phyloP scores from a whole-genome alignment of 2,329 filamentous ascomycete species.

The Claviceps africana region DNA sequence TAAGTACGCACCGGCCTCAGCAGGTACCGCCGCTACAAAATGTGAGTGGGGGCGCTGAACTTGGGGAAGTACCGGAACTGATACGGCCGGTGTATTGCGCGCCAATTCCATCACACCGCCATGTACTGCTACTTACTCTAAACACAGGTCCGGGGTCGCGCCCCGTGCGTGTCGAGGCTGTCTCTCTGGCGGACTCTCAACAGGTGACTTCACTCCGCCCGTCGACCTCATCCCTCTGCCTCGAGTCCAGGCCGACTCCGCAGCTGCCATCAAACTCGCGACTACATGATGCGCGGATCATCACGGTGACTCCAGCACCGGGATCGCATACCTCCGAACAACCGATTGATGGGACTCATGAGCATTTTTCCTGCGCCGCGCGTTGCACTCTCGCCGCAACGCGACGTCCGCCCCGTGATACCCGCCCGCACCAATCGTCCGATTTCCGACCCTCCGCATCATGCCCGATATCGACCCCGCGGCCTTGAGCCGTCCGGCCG shows the following conservation, averaged over 20 bases:
- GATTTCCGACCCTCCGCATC: constrained; percentile 14
- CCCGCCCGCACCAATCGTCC: constrained; percentile 3
- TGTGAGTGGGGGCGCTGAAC: constrained; percentile 5
- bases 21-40: constrained; percentile 1
- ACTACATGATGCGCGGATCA: constrained; percentile 29
- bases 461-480: constrained; percentile 62
- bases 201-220: constrained; percentile 17
- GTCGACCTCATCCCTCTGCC: constrained; percentile 15
- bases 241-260: constrained; percentile 11
- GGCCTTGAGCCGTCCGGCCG: constrained; percentile 48
- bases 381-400: constrained; percentile 31
- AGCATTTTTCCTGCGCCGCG: constrained; percentile 27
- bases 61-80: constrained; percentile 11
- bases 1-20: neutral
- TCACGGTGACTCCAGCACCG: constrained; percentile 25
- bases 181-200: constrained; percentile 17
- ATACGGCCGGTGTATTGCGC: neutral
- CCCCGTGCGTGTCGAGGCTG: neutral
- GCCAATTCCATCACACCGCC: neutral
- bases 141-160: neutral
- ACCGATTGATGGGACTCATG: constrained; percentile 30
- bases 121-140: neutral
- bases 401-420: constrained; percentile 22
- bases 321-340: constrained; percentile 28
- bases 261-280: constrained; percentile 25